Evolutionary conservation across 1,284 basidiomycete genomes (phyloP), one percentile per base, ranked within the genome.

Genomic region (Vanrija sp.): DNA sequence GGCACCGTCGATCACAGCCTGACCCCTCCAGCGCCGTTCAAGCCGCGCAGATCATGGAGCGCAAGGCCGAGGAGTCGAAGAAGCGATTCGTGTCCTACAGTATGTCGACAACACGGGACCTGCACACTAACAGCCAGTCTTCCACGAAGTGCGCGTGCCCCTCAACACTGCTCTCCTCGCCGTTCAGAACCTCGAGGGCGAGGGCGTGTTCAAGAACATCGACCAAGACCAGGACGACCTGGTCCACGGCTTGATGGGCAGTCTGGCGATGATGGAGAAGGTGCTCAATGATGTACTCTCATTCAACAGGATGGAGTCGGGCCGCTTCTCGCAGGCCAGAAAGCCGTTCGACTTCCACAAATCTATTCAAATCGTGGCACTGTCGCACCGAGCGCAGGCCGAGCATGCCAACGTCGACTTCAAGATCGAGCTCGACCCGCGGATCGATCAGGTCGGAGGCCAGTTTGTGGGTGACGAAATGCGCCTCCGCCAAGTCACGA

Each of bases 141-240:
- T 74, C 52, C 72, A 74, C 58, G 70, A 89, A 79, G 89, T 91
- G 70, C 85, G 91, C 62, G 91, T 95, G 46, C 91, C 91, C n/a
- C 79, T 94, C 58, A 94, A 94, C 68, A 92, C 89, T 34, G 91
- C 91, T 2, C 77, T 92, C 7, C 79, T 93, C 39, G 90, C 91
- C 0, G 86, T 92, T 12, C 91, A 94, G 75, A 94, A 95, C 68
- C 86, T 93, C 81, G 86, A 87, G 58, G 89, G 88, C 1, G 83
- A 76, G 46, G 60, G 68, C 19, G 71, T 74, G 0, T 76, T 74
- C 58, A 62, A 65, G 18, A 57, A 61, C 2, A 49, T 72, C 18
- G 61, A 60, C n/a, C 49, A 57, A 28, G 71, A 75, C 48, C 72
- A 75, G 51, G 54, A 61, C 15, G 72, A 75, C 61, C 68, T 75